Evolutionary conservation across 83 land plant genomes (phyloP).

Genomic region (Thuja plicata): DNA sequence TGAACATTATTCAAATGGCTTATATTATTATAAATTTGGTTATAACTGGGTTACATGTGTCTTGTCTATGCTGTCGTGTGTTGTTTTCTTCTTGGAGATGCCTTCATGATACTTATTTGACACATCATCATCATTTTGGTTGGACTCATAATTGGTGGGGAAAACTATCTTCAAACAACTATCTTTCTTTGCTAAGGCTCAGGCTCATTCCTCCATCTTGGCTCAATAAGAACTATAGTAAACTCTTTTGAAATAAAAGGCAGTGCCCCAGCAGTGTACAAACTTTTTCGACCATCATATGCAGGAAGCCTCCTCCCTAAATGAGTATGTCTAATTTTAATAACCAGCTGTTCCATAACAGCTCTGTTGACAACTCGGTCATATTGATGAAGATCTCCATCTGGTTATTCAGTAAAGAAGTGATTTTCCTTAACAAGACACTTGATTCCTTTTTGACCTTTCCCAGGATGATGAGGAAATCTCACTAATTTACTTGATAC

Average conservation of each 20-base stretch:
- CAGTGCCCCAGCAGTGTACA: slow-evolving; percentile 84
- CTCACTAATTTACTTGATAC: slow-evolving; percentile 46
- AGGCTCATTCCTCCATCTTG: slow-evolving; percentile 66
- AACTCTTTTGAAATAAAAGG: slow-evolving; percentile 79
- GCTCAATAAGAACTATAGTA: slow-evolving; percentile 59
- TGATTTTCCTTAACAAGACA: slow-evolving; percentile 67
- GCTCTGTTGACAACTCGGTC: slow-evolving; percentile 79
- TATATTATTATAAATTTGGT: too few relatives aligned
- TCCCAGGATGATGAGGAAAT: slow-evolving; percentile 48
- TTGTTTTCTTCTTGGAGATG: too few relatives aligned
- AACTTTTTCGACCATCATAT: slow-evolving; percentile 87
- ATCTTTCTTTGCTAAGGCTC: too few relatives aligned
- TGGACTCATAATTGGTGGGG: too few relatives aligned
- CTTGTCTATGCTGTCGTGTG: too few relatives aligned
- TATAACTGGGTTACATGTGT: too few relatives aligned
- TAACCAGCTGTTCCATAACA: slow-evolving; percentile 76
- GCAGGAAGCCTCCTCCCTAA: slow-evolving; percentile 79
- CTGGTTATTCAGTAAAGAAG: slow-evolving; percentile 51
- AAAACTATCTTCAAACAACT: too few relatives aligned
- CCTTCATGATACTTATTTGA: too few relatives aligned
- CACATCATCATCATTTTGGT: too few relatives aligned
- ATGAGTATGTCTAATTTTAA: slow-evolving; percentile 52
- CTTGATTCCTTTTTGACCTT: slow-evolving; percentile 48
- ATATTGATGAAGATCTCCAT: slow-evolving; percentile 56
- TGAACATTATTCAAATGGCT: too few relatives aligned